These are phyloP conservation scores for Vigna reflexopilosa DNA, from an alignment of 306 rosid species.

Conservation along the genomic window DNA sequence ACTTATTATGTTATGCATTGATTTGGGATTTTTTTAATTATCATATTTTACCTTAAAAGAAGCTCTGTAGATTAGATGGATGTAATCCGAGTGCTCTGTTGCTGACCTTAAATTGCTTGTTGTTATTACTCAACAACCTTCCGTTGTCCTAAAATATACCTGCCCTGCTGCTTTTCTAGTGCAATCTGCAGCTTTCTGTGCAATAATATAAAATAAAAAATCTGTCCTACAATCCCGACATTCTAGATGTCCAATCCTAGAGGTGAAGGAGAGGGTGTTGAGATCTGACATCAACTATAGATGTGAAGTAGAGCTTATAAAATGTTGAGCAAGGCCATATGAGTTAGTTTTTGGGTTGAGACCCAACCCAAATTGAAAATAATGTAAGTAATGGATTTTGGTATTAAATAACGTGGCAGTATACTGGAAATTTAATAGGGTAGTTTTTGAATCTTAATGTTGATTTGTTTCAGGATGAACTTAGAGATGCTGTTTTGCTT, in stretches of 20 bases:
- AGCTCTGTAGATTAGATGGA: conserved; percentile 4
- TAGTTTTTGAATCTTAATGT: conserved; percentile 26
- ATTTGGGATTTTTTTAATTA: background rate
- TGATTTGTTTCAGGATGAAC: conserved; percentile 78
- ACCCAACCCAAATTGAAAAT: background rate
- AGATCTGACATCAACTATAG: background rate
- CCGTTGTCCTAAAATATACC: background rate
- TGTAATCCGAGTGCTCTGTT: conserved; percentile 8
- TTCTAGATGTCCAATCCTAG: background rate
- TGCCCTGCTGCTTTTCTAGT: background rate
- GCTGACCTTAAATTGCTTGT: background rate
- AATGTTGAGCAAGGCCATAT: background rate
- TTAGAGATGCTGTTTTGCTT: conserved; percentile 94
- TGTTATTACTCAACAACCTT: background rate
- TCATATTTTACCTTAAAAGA: background rate
- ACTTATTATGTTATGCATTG: background rate
- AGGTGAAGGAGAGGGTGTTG: background rate
- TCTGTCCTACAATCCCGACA: background rate
- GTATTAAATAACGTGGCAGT: background rate
- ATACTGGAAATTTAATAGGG: conserved; percentile 2
- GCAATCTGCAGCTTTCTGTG: background rate
- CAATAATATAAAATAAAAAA: background rate
- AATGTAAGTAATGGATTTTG: conserved; percentile 2
- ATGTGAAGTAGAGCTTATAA: background rate
- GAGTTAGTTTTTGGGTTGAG: background rate